Percentiles rank a stretch among this genome's conserved stretches.
phyloP scores from a whole-genome alignment of 805 yeast genomes.

The Nakazawaea wyomingensis region DNA sequence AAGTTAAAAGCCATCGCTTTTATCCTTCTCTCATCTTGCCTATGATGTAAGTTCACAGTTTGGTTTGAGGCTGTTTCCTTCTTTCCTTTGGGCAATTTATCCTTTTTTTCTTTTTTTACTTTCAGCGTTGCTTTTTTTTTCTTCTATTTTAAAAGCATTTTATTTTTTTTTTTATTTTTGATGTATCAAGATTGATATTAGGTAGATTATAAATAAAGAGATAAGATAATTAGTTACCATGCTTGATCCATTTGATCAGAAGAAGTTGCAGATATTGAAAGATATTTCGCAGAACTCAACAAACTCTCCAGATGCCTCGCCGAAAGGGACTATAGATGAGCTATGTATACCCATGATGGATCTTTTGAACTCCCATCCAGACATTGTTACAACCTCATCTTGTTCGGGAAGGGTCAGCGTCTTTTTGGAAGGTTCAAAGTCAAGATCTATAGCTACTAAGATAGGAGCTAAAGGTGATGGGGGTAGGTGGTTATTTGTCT shows the following conservation, averaged over 20 bases:
- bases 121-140: no score
- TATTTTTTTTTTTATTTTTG: no score
- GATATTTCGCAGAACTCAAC: conserved; percentile 43
- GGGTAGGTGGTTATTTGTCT: conserved; percentile 78
- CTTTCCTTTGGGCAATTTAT: no score
- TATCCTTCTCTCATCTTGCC: no score
- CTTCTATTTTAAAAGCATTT: no score
- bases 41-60: no score
- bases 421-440: conserved; percentile 58
- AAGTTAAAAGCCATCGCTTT: no score
- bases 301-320: conserved; percentile 60
- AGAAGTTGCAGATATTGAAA: conserved; percentile 47
- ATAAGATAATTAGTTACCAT: no score
- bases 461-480: conserved; percentile 84
- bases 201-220: no score
- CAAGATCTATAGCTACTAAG: conserved; percentile 21
- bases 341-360: conserved; percentile 68
- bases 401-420: conserved; percentile 87
- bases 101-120: no score
- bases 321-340: conserved; percentile 82
- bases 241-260: conserved; percentile 61
- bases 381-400: conserved; percentile 82
- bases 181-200: no score
- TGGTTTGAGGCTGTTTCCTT: no score
- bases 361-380: conserved; percentile 53